These are phyloP conservation scores for Fusarium paranaense DNA, from an alignment of 2,329 filamentous ascomycete genomes.

Conservation along the genomic window DNA sequence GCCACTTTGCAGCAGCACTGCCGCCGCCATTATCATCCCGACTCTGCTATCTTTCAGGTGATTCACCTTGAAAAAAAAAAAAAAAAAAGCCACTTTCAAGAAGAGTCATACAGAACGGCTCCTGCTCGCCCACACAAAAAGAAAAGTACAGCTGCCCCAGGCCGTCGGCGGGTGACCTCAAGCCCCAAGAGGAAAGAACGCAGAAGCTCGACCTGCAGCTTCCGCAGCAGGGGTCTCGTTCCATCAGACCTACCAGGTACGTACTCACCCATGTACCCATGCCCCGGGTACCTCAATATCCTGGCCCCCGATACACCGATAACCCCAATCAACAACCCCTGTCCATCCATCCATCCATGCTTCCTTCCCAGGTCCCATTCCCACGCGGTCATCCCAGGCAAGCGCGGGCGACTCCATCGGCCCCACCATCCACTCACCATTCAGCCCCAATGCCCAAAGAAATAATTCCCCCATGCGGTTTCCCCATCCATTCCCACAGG, in stretches of 20 bases:
- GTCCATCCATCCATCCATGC: slow-evolving; percentile 6
- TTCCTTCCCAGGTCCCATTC: slow-evolving; percentile 34
- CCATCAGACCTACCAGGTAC: slow-evolving; percentile 32
- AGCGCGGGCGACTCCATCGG: background rate
- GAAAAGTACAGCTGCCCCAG: slow-evolving; percentile 15
- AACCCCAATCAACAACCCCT: slow-evolving; percentile 14
- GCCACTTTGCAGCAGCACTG: background rate
- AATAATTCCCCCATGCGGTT: slow-evolving; percentile 39
- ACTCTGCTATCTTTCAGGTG: slow-evolving; percentile 12
- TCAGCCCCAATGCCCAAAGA: slow-evolving; percentile 41
- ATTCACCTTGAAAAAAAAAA: slow-evolving; percentile 8
- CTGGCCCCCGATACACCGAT: slow-evolving; percentile 41
- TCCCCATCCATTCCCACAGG: slow-evolving; percentile 36
- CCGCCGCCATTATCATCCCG: background rate
- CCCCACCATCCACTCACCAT: slow-evolving; percentile 34
- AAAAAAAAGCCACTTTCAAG: background rate
- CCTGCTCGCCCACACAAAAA: slow-evolving; percentile 20
- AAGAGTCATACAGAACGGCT: slow-evolving; percentile 16
- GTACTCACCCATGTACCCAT: slow-evolving; percentile 13
- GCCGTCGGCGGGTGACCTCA: slow-evolving; percentile 19
- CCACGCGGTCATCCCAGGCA: slow-evolving; percentile 41
- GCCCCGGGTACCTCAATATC: slow-evolving; percentile 23
- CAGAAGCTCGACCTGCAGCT: slow-evolving; percentile 37
- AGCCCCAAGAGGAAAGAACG: slow-evolving; percentile 39
- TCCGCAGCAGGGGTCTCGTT: slow-evolving; percentile 31